A percentile compares a stretch with the other conserved stretches of the same genome.
These are phyloP conservation scores for Nicotiana tomentosiformis DNA, from an alignment of 257 asterid genomes.

Conservation along the genomic window DNA sequence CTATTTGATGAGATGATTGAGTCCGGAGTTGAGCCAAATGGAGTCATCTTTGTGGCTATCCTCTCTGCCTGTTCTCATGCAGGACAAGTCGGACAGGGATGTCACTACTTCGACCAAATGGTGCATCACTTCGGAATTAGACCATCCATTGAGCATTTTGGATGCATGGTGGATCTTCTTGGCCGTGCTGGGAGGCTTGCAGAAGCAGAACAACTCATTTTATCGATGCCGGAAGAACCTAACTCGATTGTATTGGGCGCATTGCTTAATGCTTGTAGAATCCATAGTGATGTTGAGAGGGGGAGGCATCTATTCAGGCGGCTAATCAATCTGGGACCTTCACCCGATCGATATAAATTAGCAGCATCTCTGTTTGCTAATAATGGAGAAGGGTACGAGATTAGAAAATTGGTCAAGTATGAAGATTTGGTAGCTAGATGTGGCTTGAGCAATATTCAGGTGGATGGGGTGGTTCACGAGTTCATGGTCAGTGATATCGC, in stretches of 20 bases:
- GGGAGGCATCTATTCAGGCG: slow-evolving; percentile 10
- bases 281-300: slow-evolving; percentile 14
- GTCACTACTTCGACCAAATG: slow-evolving; percentile 20
- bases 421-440: neutral
- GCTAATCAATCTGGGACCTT: slow-evolving; percentile 13
- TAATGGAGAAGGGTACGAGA: neutral
- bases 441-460: slow-evolving; percentile 25
- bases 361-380: slow-evolving; percentile 16
- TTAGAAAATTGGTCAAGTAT: neutral
- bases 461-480: slow-evolving; percentile 26
- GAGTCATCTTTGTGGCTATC: slow-evolving; percentile 17
- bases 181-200: slow-evolving; percentile 20
- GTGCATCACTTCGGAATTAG: slow-evolving; percentile 12
- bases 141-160: slow-evolving; percentile 29
- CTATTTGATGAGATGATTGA: slow-evolving; percentile 21
- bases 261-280: slow-evolving; percentile 22
- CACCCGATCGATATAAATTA: slow-evolving; percentile 19
- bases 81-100: slow-evolving; percentile 20
- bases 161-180: slow-evolving; percentile 31
- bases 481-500: slow-evolving; percentile 22
- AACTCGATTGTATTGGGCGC: slow-evolving; percentile 26
- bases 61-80: slow-evolving; percentile 29
- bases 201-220: slow-evolving; percentile 25
- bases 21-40: slow-evolving; percentile 12
- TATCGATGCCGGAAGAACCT: slow-evolving; percentile 17